phyloP scores from a whole-genome alignment of 192 early-diverging fungal genomes.

The Coemansia sp. region DNA sequence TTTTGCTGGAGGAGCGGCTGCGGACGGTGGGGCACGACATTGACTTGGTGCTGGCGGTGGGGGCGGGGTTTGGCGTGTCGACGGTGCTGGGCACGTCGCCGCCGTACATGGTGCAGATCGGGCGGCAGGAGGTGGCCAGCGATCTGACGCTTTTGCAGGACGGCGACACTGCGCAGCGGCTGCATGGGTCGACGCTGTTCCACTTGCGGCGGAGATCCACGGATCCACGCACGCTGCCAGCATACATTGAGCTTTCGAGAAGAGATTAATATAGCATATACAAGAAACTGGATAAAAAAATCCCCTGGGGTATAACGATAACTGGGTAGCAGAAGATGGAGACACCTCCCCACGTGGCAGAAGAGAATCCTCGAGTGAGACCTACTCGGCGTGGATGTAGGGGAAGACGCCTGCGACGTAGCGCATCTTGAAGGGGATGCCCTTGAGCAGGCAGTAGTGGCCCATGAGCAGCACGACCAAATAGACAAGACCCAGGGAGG shows the following conservation, averaged over 20 bases:
- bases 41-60: conserved; percentile 33
- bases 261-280: not conserved
- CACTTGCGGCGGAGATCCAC: conserved; percentile 11
- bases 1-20: conserved; percentile 31
- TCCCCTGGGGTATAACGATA: too few relatives aligned
- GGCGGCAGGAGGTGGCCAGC: conserved; percentile 22
- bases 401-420: conserved; percentile 34
- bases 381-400: conserved; percentile 28
- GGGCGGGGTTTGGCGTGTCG: conserved; percentile 15
- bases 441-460: conserved; percentile 42
- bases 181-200: conserved; percentile 20
- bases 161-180: conserved; percentile 25
- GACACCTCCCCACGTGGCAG: too few relatives aligned
- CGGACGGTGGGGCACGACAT: conserved; percentile 22
- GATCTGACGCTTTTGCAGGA: conserved; percentile 17
- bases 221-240: conserved; percentile 17
- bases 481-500: conserved; percentile 56
- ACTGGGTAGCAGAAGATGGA: too few relatives aligned
- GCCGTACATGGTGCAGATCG: conserved; percentile 35
- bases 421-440: conserved; percentile 33
- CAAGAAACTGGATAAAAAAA: conserved; percentile 5
- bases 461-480: conserved; percentile 56
- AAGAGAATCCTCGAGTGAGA: too few relatives aligned
- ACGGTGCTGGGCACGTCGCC: conserved; percentile 31
- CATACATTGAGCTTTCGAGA: conserved; percentile 10